Base-by-base conservation (phyloP, 805 yeast genomes). In the Yarrowia osloensis region DNA sequence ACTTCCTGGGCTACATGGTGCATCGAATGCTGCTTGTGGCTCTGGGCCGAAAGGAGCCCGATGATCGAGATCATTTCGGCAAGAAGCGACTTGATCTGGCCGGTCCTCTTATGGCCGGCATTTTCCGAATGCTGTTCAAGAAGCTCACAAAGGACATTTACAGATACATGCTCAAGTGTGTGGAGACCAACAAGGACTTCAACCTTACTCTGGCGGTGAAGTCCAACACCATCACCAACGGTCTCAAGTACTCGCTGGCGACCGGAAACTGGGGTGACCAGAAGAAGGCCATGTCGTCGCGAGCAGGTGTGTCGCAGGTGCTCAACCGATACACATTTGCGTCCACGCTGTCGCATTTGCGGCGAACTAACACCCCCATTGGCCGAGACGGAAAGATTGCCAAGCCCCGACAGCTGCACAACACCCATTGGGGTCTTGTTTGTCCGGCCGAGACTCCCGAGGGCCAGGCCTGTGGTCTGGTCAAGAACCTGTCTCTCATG, bases 191-290 rank as follows among this genome's bases (percentile, higher is more conserved):
- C 78, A 91, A 91, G 78, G 99, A 94, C 77, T 95, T 95, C 84
- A 94, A 94, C 77, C 85, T 95, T 81, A 92, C 96, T 65, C 85
- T 95, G 75, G 99, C 99, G 44, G 98, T 95, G 72, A 94, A 95
- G 81, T 91, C 98, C 19, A 93, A 93, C 72, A 95, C 98, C 2
- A 91, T 95, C 73, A 95, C 99, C 42, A 94, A 96, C 69, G 99
- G 99, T 77, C 85, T 95, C 79, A 90, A 96, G 77, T 95, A 95
- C 80, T 95, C 99, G 44, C 84, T 95, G 75, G 99, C 99, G 66
- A 95, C 99, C 17, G 99, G 99, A 84, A 95, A 95, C 81, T 95
- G 99, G 99, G 99, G 99, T 82, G 99, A 95, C 80, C 99, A 95
- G 78, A 94, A 93, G 88, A 95, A 95, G 79, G 98, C 98, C 15